Conservation (phyloP, 2,329 filamentous ascomycete genomes). For the Cadophora gregata region DNA sequence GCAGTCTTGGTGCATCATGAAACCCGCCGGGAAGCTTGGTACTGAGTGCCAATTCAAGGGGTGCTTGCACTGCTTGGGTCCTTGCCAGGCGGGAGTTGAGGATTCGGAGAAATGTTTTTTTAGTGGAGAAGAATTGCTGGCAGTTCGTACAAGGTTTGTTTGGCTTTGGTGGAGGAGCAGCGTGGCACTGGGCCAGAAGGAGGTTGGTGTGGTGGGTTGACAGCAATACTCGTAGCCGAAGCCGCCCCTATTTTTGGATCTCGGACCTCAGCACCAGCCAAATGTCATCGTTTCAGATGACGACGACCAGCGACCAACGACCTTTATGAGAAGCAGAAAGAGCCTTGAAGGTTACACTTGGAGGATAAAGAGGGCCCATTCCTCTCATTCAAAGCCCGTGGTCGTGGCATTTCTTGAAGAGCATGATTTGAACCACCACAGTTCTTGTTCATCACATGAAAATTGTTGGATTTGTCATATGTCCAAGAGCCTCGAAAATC, state of each 20-base stretch:
- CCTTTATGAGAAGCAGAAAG: not conserved
- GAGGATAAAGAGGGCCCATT: not conserved
- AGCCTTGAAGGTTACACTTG: not conserved
- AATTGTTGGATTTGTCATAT: not conserved
- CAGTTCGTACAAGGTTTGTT: not conserved
- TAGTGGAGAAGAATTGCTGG: conserved; percentile 3
- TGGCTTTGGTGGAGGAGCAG: not conserved
- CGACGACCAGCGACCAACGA: too few relatives aligned
- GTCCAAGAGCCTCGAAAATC: not conserved
- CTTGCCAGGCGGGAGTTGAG: not conserved
- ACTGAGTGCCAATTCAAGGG: conserved; percentile 14
- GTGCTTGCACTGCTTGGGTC: not conserved
- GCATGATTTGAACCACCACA: not conserved
- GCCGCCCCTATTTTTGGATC: conserved; percentile 16
- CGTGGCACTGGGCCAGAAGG: not conserved
- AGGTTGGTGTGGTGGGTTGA: conserved; percentile 1
- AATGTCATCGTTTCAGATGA: conserved; percentile 10
- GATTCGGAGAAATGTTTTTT: conserved; percentile 1
- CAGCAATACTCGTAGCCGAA: too few relatives aligned
- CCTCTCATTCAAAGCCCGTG: not conserved
- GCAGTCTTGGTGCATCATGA: conserved; percentile 7
- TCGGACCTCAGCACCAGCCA: not conserved
- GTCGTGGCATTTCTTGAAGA: too few relatives aligned
- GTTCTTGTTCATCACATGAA: not conserved
- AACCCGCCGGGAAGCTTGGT: conserved; percentile 6